Percentiles rank a stretch among this genome's conserved stretches.
These are phyloP conservation scores for Teunomyces atbi DNA, from an alignment of 805 yeast species.

Conservation along the genomic window DNA sequence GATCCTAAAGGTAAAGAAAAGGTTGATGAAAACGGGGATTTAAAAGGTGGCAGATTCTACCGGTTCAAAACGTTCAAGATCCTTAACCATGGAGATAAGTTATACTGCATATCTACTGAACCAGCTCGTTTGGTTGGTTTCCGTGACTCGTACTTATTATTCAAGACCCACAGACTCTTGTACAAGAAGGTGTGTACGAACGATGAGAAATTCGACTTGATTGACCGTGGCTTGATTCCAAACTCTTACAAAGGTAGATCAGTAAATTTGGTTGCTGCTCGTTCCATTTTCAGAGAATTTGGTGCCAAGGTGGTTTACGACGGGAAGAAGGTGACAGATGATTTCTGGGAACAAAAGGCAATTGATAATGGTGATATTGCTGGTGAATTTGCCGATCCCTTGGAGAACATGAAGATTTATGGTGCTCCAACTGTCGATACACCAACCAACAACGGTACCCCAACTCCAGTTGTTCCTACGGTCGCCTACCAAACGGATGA, in stretches of 20 bases:
- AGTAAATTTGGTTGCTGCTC: slow-evolving; percentile 87
- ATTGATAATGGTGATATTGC: slow-evolving; percentile 61
- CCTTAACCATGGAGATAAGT: slow-evolving; percentile 61
- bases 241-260: slow-evolving; percentile 87
- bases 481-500: slow-evolving; percentile 54
- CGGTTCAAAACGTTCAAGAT: slow-evolving; percentile 69
- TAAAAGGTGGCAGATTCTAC: slow-evolving; percentile 72
- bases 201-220: slow-evolving; percentile 78
- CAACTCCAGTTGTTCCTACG: slow-evolving; percentile 41
- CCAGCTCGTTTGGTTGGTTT: slow-evolving; percentile 95
- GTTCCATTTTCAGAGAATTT: slow-evolving; percentile 85
- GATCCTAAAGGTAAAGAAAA: slow-evolving; percentile 80
- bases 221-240: slow-evolving; percentile 78
- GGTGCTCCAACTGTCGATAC: slow-evolving; percentile 10
- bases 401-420: slow-evolving; percentile 37
- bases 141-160: slow-evolving; percentile 84
- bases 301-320: slow-evolving; percentile 81
- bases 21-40: slow-evolving; percentile 62
- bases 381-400: slow-evolving; percentile 72
- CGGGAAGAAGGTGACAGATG: slow-evolving; percentile 81
- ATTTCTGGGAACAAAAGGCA: slow-evolving; percentile 73
- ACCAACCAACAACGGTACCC: slow-evolving; percentile 19
- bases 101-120: slow-evolving; percentile 91
- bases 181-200: slow-evolving; percentile 72
- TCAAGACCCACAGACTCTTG: slow-evolving; percentile 78